Percentiles rank a stretch among this genome's conserved stretches.
Evolutionary conservation across 352 stramenopile species (phyloP).

Genomic region (Phytophthora lateralis): DNA sequence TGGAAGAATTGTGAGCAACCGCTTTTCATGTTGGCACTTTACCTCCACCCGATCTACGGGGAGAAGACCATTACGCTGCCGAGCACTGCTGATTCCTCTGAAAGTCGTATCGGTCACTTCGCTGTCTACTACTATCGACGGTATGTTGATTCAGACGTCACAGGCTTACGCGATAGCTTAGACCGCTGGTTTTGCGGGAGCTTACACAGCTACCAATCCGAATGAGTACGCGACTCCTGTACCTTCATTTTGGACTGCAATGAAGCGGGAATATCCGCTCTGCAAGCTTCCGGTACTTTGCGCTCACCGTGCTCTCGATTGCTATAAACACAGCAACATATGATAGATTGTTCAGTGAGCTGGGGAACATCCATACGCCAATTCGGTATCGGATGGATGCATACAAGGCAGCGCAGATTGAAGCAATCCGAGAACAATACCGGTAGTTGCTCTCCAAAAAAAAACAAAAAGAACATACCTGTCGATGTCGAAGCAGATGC

Average conservation of each 20-base stretch:
- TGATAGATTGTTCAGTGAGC: too few relatives aligned
- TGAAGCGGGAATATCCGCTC: neutral
- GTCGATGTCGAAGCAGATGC: too few relatives aligned
- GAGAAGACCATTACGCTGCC: neutral
- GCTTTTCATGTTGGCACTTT: too few relatives aligned
- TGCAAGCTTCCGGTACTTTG: neutral
- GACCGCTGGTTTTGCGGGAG: neutral
- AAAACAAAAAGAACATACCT: too few relatives aligned
- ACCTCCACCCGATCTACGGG: neutral
- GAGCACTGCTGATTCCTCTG: neutral
- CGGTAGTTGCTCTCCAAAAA: too few relatives aligned
- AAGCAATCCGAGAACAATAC: too few relatives aligned
- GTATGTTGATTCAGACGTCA: neutral
- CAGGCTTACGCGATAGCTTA: neutral
- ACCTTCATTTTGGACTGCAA: neutral
- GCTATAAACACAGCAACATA: too few relatives aligned
- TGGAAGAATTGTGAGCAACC: neutral
- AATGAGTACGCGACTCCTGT: neutral
- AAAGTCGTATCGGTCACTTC: neutral
- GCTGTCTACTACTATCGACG: neutral
- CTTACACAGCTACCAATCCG: neutral
- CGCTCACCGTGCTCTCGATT: too few relatives aligned
- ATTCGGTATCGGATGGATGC: too few relatives aligned
- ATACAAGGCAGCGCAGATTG: too few relatives aligned
- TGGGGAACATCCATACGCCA: too few relatives aligned